Base-by-base conservation (phyloP, 2,329 filamentous ascomycete genomes). In the Apiospora malaysiana region DNA sequence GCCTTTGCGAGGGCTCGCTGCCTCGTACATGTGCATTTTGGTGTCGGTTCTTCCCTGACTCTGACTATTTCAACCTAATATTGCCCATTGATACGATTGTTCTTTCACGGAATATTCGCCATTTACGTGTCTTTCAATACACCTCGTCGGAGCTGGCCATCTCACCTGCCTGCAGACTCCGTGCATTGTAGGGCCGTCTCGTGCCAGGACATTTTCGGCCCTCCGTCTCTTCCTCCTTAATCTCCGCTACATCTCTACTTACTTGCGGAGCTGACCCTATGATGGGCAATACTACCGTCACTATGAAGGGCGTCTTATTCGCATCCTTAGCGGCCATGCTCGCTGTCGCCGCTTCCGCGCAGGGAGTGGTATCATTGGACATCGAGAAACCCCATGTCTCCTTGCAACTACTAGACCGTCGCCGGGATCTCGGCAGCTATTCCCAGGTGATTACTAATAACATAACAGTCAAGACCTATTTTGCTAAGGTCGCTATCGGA, bases 401-500 rank as follows among this genome's bases (percentile, higher is more conserved):
- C 27, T 4, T 12, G 56, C 18, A n/a, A 14, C 56, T 63, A 40
- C 3, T 27, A n/a, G 6, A 32, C 32, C 51, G 27, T 21, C 68
- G 40, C 66, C 51, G 68, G n/a, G 47, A 25, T 32, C 32, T 72
- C 70, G 70, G 74, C 68, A 80, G 78, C 6, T 81, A 78, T 73
- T 77, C 80, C 9, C 78, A 84, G 73, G 74, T 77, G 51, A 77
- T 88, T 46, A 79, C 85, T 77, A 90, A 90, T 79, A 88, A 88
- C 32, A 63, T 63, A 12, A 12, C 56, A 40, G 56, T 10, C 40
- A 12, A 10, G 2, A 14, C 14, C 32, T 63, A 63, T 40, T 63
- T 40, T 63, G 85, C 86, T 51, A 83, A 88, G 68, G 84, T 91
- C 56, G 80, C 81, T n/a, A 79, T 91, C 56, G 90, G 90, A 68